A percentile compares a stretch with the other conserved stretches of the same genome.
These are phyloP conservation scores for Fusarium paranaense DNA, from an alignment of 2,329 filamentous ascomycete genomes.

Conservation along the genomic window DNA sequence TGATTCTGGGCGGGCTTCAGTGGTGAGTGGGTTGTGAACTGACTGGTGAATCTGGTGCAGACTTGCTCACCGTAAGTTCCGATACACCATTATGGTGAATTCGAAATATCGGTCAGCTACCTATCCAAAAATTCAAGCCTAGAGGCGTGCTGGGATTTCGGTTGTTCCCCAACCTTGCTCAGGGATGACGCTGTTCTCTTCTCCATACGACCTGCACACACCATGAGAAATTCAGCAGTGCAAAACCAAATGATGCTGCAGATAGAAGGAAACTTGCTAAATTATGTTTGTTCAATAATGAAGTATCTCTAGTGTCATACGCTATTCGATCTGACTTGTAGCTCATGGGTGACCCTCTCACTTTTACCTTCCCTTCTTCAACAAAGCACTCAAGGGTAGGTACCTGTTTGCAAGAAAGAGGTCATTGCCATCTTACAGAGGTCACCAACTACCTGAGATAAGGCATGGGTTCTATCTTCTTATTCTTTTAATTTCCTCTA, in stretches of 20 bases:
- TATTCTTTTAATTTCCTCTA: fast-evolving
- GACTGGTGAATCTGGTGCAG: too few species aligned
- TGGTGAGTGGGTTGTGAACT: neutral
- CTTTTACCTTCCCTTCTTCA: neutral
- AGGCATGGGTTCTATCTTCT: fast-evolving
- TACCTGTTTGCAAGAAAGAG: neutral
- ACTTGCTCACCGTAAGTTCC: neutral
- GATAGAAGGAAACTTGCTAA: neutral
- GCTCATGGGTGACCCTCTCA: neutral
- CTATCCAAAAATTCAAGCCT: neutral
- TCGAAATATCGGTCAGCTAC: neutral
- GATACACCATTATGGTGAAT: neutral
- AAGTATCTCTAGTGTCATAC: neutral
- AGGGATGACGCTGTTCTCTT: neutral
- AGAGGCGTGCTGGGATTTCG: neutral
- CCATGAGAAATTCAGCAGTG: neutral
- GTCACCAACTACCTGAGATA: neutral
- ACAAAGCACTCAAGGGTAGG: neutral
- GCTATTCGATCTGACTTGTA: neutral
- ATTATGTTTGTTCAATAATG: neutral
- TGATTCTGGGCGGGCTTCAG: neutral
- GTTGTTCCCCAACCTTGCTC: neutral
- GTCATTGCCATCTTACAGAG: neutral
- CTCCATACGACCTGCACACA: neutral
- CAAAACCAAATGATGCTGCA: neutral